phyloP scores from a whole-genome alignment of 2,329 filamentous ascomycete genomes.

The Aureobasidium sp. region DNA sequence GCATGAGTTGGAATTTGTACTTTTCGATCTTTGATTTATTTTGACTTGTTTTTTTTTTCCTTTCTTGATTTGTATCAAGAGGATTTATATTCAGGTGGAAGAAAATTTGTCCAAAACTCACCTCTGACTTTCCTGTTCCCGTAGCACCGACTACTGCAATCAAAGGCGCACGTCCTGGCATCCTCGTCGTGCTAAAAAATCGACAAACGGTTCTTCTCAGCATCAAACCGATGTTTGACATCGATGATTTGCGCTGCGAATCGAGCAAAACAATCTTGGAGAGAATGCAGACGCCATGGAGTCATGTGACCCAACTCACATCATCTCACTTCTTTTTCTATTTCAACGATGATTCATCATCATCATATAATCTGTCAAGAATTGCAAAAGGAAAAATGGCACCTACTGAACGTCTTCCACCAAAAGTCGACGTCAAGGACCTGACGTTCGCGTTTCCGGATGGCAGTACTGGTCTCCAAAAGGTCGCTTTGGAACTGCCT shows the following conservation, averaged over 20 bases:
- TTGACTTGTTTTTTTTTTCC: background rate
- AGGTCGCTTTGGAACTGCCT: slow-evolving; percentile 71
- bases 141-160: slow-evolving; percentile 73
- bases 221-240: slow-evolving; percentile 16
- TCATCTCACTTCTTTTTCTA: background rate
- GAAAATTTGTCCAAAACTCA: slow-evolving; percentile 38
- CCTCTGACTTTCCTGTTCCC: slow-evolving; percentile 88
- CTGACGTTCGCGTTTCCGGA: slow-evolving; percentile 88
- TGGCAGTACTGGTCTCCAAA: slow-evolving; percentile 66
- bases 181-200: slow-evolving; percentile 5
- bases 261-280: slow-evolving; percentile 2
- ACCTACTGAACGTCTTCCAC: slow-evolving; percentile 26
- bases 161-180: slow-evolving; percentile 15
- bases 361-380: background rate
- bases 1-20: background rate
- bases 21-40: background rate
- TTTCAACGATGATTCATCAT: slow-evolving; percentile 7
- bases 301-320: background rate
- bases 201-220: slow-evolving; percentile 11
- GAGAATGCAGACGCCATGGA: background rate
- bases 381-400: background rate
- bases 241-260: slow-evolving; percentile 12
- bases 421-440: slow-evolving; percentile 64
- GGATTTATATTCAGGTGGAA: too few relatives aligned
- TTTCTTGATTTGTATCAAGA: background rate